A percentile compares a stretch with the other conserved stretches of the same genome.
Conservation (phyloP, 2,329 filamentous ascomycete species). For the Chrysoporthe puriensis region DNA sequence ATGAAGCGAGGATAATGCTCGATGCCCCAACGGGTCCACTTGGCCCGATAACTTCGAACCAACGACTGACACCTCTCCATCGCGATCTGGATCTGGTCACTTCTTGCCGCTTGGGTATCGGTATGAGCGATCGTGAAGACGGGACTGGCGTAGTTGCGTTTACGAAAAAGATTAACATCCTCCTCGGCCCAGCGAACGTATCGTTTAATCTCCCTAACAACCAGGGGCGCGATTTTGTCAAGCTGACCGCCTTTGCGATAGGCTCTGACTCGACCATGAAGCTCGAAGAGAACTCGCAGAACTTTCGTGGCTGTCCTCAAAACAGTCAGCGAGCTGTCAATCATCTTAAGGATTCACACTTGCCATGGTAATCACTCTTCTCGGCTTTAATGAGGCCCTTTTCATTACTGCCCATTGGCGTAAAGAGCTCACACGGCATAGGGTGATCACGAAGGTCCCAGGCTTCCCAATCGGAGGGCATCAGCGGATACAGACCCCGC, state of each 20-base stretch:
- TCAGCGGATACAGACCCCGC: conserved; percentile 41
- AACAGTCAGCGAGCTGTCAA: conserved; percentile 1
- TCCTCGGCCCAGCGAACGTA: conserved; percentile 40
- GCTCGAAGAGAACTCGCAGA: conserved; percentile 40
- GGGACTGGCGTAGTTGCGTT: conserved; percentile 27
- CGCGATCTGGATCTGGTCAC: conserved; percentile 3
- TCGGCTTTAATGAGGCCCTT: conserved; percentile 35
- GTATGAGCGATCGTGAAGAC: conserved; percentile 22
- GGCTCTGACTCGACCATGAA: conserved; percentile 38
- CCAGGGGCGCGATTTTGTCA: conserved; percentile 34
- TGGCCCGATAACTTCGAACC: conserved; percentile 28
- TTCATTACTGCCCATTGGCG: conserved; percentile 31
- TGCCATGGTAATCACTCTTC: conserved; percentile 37
- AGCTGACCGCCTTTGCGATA: conserved; percentile 37
- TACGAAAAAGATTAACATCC: conserved; percentile 36
- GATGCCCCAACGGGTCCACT: conserved; percentile 21
- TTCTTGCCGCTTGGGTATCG: not conserved
- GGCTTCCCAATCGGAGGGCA: conserved; percentile 37
- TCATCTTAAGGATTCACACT: conserved; percentile 9
- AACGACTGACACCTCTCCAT: conserved; percentile 20
- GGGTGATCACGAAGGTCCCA: conserved; percentile 40
- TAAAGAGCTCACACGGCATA: conserved; percentile 39
- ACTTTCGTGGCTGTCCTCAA: conserved; percentile 37
- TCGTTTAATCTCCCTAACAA: conserved; percentile 37
- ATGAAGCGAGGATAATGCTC: conserved; percentile 36